Percentiles rank a stretch among this genome's conserved stretches.
These are phyloP conservation scores for Helichrysum umbraculigerum DNA, from an alignment of 129 eudicot species.

Conservation along the genomic window DNA sequence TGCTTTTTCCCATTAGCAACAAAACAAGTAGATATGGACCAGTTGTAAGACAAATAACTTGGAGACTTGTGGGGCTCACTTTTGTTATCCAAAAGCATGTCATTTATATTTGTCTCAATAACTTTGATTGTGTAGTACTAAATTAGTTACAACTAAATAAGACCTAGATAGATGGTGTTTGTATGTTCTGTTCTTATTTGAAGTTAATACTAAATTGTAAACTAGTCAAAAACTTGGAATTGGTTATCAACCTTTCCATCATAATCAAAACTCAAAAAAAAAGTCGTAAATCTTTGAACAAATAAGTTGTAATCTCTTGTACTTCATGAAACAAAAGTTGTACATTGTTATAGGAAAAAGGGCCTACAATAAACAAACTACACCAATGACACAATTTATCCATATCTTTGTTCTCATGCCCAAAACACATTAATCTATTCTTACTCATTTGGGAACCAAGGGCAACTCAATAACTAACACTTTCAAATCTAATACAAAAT, in stretches of 20 bases:
- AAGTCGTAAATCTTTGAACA: neutral
- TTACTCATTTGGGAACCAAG: conserved; percentile 23
- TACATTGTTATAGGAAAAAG: conserved; percentile 20
- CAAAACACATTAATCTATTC: conserved; percentile 19
- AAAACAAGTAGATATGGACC: conserved; percentile 43
- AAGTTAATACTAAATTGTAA: neutral
- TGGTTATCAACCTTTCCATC: neutral
- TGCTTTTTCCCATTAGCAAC: conserved; percentile 32
- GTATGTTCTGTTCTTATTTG: neutral
- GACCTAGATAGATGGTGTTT: too few relatives aligned
- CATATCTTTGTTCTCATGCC: conserved; percentile 28
- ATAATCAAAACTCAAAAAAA: too few relatives aligned
- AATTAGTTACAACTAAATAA: too few relatives aligned
- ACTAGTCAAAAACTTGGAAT: neutral
- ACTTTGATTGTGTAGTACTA: neutral
- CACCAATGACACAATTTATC: conserved; percentile 29
- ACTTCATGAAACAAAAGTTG: conserved; percentile 26
- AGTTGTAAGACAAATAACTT: conserved; percentile 19
- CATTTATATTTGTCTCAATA: neutral
- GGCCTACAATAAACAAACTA: conserved; percentile 38
- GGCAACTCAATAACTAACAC: conserved; percentile 20
- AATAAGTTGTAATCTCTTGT: conserved; percentile 23
- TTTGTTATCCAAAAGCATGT: conserved; percentile 1
- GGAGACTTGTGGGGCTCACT: conserved; percentile 28
- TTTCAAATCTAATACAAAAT: conserved; percentile 28